phyloP scores from a whole-genome alignment of 192 early-diverging fungal species.

The Allomyces arbusculus region DNA sequence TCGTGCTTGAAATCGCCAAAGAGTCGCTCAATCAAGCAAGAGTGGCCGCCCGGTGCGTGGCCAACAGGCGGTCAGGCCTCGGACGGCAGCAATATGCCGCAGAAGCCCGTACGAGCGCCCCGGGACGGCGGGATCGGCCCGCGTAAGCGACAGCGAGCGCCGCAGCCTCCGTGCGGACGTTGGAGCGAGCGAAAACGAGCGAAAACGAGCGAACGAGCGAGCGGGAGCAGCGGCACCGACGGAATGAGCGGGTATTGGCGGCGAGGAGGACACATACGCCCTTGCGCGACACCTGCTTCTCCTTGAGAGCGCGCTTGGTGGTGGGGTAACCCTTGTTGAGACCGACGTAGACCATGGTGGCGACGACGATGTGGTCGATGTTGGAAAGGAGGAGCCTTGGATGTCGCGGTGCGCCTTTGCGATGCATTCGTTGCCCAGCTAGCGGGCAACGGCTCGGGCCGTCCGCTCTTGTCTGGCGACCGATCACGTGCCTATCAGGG shows the following conservation, averaged over 20 bases:
- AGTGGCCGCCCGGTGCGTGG: background rate
- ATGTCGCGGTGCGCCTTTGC: too few relatives aligned
- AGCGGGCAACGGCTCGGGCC: too few relatives aligned
- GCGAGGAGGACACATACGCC: conserved; percentile 40
- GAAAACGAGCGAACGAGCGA: conserved; percentile 14
- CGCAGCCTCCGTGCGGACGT: conserved; percentile 4
- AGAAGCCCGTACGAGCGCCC: background rate
- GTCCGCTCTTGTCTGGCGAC: too few relatives aligned
- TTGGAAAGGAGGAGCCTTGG: background rate
- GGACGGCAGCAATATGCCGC: too few relatives aligned
- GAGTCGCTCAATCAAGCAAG: background rate
- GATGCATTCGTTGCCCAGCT: too few relatives aligned
- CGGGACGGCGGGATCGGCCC: conserved; percentile 1
- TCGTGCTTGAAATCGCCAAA: too few relatives aligned
- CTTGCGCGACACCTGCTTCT: conserved; percentile 56
- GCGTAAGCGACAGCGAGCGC: conserved; percentile 6
- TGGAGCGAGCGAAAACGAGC: conserved; percentile 2
- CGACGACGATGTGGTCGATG: background rate
- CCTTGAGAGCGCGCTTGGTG: conserved; percentile 43
- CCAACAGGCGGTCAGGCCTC: too few relatives aligned
- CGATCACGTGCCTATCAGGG: too few relatives aligned
- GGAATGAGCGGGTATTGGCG: background rate
- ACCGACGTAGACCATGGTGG: conserved; percentile 44
- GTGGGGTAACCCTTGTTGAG: conserved; percentile 85
- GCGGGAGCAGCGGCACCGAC: conserved; percentile 7